Evolutionary conservation across 2,329 filamentous ascomycete genomes (phyloP).

Genomic region (Aureobasidium sp.): DNA sequence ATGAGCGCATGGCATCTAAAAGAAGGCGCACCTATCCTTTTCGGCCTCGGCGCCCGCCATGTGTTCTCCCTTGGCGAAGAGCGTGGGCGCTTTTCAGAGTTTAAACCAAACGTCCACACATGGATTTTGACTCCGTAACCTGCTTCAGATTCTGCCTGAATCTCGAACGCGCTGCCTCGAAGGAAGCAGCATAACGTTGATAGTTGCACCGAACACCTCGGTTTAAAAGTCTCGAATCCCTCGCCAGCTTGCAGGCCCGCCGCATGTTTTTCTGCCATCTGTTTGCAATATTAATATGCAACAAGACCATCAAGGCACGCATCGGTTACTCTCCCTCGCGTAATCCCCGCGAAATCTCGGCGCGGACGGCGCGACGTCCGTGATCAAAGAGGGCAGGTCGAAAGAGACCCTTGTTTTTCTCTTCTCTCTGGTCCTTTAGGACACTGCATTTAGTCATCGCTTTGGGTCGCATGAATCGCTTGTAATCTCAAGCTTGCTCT

Average conservation of each 20-base stretch:
- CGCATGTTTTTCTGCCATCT: too few relatives aligned
- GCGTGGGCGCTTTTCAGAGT: neutral
- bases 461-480: neutral
- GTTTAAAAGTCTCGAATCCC: neutral
- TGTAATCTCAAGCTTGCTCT: neutral
- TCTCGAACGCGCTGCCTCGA: neutral
- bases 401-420: neutral
- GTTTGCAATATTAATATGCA: neutral
- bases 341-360: neutral
- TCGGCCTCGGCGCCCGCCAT: neutral
- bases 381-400: conserved; percentile 1
- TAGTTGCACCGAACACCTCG: neutral
- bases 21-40: neutral
- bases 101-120: neutral
- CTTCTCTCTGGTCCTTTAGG: neutral
- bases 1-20: conserved; percentile 6
- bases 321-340: conserved; percentile 4
- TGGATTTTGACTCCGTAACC: neutral
- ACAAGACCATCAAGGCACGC: neutral
- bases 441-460: neutral
- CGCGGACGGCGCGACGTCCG: neutral
- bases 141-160: neutral
- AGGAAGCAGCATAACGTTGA: neutral
- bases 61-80: neutral
- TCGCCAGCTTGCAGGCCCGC: neutral